A percentile compares a stretch with the other conserved stretches of the same genome.
These are phyloP conservation scores for Plenodomus lindquistii DNA, from an alignment of 2,329 filamentous ascomycete species.

Conservation along the genomic window DNA sequence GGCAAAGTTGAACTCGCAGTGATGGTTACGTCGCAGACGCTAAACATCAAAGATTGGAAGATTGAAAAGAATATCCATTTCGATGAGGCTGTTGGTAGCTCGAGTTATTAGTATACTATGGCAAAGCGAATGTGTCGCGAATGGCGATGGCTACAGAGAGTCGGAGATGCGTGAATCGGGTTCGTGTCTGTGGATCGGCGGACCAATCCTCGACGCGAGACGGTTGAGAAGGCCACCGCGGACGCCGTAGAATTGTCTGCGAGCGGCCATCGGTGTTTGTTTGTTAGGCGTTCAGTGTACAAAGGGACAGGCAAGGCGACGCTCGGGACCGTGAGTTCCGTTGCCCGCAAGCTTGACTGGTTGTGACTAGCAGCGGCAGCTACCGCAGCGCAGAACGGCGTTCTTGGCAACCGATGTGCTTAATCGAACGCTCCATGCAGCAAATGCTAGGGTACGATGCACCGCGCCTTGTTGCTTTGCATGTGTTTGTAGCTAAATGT, in stretches of 20 bases:
- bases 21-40: too few species aligned
- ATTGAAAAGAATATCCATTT: not conserved
- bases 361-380: too few species aligned
- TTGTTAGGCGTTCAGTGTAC: not conserved
- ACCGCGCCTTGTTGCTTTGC: too few species aligned
- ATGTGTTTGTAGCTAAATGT: too few species aligned
- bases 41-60: too few species aligned
- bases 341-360: too few species aligned
- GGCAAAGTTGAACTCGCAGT: too few species aligned
- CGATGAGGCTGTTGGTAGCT: not conserved
- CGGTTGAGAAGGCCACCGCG: not conserved
- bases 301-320: not conserved
- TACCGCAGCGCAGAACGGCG: too few species aligned
- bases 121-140: not conserved
- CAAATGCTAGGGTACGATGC: too few species aligned
- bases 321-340: not conserved
- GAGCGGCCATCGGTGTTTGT: not conserved
- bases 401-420: too few species aligned
- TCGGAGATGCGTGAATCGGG: conserved; percentile 1
- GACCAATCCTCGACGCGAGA: not conserved
- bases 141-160: not conserved
- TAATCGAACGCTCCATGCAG: too few species aligned
- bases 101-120: not conserved
- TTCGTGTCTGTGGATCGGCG: not conserved
- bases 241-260: not conserved